phyloP scores from a whole-genome alignment of 352 stramenopile genomes.

The Phytopythium helicoides region DNA sequence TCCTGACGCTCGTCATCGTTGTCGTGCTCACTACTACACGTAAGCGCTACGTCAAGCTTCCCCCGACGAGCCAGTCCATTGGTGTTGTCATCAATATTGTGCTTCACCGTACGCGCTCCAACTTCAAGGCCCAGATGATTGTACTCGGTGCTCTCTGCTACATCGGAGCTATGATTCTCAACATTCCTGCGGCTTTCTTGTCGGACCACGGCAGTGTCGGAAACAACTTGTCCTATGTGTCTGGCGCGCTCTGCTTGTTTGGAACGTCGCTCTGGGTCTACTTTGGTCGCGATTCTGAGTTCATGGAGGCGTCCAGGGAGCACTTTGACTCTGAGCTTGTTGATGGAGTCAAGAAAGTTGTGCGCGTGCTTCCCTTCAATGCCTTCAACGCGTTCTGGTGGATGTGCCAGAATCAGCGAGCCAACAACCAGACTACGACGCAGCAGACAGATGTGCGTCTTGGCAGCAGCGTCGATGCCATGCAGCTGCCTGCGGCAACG shows the following conservation, averaged over 20 bases:
- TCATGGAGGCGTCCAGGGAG: conserved; percentile 41
- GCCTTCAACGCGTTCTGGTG: conserved; percentile 62
- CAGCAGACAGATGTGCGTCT: conserved; percentile 60
- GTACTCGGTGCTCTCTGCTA: conserved; percentile 35
- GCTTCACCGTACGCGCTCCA: conserved; percentile 17
- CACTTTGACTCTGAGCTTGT: conserved; percentile 36
- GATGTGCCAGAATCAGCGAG: conserved; percentile 54
- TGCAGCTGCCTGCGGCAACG: conserved; percentile 43
- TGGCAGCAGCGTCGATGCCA: conserved; percentile 21
- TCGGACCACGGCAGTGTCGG: conserved; percentile 29
- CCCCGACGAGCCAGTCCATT: conserved; percentile 36
- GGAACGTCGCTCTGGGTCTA: conserved; percentile 45
- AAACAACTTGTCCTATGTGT: conserved; percentile 50
- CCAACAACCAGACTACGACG: conserved; percentile 65
- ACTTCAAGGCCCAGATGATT: conserved; percentile 29
- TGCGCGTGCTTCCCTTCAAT: conserved; percentile 43
- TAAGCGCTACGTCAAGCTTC: conserved; percentile 49
- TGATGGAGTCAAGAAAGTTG: conserved; percentile 49
- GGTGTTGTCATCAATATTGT: conserved; percentile 41
- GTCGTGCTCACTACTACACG: conserved; percentile 36
- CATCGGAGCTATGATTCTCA: conserved; percentile 41
- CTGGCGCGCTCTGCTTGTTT: conserved; percentile 18
- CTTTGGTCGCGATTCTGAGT: conserved; percentile 39
- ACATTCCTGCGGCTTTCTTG: conserved; percentile 56
- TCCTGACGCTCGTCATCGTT: conserved; percentile 36